Base-by-base conservation (phyloP, 306 rosid genomes). In the Ziziphus jujuba region DNA sequence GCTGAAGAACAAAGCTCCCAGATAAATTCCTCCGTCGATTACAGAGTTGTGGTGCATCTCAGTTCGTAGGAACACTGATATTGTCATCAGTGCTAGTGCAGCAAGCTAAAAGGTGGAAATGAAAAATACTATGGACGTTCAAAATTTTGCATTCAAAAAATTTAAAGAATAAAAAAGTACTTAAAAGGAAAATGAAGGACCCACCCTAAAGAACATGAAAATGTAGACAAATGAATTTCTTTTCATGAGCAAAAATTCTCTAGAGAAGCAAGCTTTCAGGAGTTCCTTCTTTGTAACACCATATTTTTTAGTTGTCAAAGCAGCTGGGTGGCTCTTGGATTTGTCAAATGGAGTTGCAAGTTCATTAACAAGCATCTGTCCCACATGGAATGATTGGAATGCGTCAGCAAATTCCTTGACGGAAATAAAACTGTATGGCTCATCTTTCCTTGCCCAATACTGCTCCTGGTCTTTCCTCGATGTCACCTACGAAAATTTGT, bases 391-490 rank as follows among this genome's bases (percentile, higher is more conserved):
- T 4, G 3, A 15, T 69, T 79, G 81, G 73, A 86, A 83, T 33
- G 33, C 35, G 66, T 69, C 78, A 22, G 65, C 77, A 43, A 86
- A 86, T 28, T 83, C 85, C 5, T 71, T 33, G 28, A 74, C 84
- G 5, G 78, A 35, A 15, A 83, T 59, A 40, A 78, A 83, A 3
- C 74, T 50, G 66, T 83, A 83, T 12, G 84, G 72, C 38, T 8
- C 80, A 68, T 68, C 74, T 59, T 72, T 81, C 22, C 79, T 84
- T 56, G 81, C 80, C 91, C 91, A 86, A 16, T 86, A 86, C 60
- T 86, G 91, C 43, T 78, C 88, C 20, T 86, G 91, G 66, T 86
- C 91, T 67, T 86, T 86, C 56, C 67, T 76, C 33, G 91, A 86
- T 16, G 84, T 83, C 48, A 35, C 40, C 40, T 35, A 35, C 8